Evolutionary conservation across 2,329 filamentous ascomycete species (phyloP).

Genomic region (Colletotrichum zoysiae): DNA sequence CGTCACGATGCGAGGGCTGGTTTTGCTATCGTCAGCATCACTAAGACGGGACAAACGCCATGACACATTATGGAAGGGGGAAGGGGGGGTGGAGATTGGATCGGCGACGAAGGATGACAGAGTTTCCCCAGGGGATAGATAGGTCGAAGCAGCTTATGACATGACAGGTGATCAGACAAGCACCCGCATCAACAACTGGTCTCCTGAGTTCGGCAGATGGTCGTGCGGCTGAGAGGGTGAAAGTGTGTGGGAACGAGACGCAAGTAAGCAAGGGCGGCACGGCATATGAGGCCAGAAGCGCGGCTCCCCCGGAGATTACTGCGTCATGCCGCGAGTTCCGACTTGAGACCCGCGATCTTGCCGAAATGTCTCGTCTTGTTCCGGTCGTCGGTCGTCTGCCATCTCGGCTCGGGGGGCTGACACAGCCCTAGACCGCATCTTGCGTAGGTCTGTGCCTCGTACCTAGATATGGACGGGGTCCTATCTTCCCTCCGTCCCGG

Average conservation of each 20-base stretch:
- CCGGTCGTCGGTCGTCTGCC: not conserved
- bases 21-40: constrained; percentile 17
- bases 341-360: not conserved
- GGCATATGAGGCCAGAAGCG: not conserved
- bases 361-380: constrained; percentile 2
- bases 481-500: constrained; percentile 14
- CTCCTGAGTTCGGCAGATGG: constrained; percentile 1
- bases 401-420: constrained; percentile 7
- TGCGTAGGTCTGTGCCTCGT: constrained; percentile 2
- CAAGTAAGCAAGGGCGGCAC: not conserved
- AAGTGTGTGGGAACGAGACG: no score
- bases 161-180: not conserved
- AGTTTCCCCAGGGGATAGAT: constrained; percentile 5
- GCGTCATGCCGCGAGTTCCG: constrained; percentile 21
- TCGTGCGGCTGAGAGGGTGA: not conserved
- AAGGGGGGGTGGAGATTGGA: not conserved
- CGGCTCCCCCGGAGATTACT: constrained; percentile 23
- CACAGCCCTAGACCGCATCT: constrained; percentile 7
- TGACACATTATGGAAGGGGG: not conserved
- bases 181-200: constrained; percentile 12
- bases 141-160: not conserved
- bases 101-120: not conserved
- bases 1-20: not conserved
- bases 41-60: constrained; percentile 7
- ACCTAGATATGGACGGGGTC: not conserved